These are phyloP conservation scores for Botryosphaeria dothidea DNA, from an alignment of 2,329 filamentous ascomycete genomes.

Conservation along the genomic window DNA sequence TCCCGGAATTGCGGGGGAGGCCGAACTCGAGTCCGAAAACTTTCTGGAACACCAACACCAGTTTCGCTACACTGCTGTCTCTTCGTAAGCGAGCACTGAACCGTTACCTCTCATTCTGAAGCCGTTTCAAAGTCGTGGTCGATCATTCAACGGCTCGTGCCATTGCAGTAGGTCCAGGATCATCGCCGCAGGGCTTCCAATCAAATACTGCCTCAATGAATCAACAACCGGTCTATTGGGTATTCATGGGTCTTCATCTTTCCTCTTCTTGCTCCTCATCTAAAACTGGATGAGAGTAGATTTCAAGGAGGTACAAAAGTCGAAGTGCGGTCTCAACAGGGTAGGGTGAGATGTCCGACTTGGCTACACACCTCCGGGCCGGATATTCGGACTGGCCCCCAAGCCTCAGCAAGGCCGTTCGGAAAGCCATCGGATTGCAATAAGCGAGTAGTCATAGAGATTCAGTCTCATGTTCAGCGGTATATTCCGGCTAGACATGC, in stretches of 20 bases:
- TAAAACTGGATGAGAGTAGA: background rate
- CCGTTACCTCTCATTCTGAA: background rate
- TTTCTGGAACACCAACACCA: constrained; percentile 1
- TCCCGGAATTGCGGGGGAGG: constrained; percentile 12
- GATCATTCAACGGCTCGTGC: background rate
- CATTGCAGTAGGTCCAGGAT: background rate
- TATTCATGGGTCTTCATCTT: background rate
- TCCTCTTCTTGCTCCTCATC: background rate
- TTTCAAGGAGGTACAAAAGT: background rate
- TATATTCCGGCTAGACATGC: background rate
- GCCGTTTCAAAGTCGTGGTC: background rate
- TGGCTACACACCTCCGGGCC: constrained; percentile 4
- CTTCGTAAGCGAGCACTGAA: background rate
- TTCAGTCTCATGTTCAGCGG: background rate
- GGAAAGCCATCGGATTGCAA: background rate
- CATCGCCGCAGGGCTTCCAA: background rate
- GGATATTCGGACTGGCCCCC: background rate
- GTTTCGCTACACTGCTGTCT: background rate
- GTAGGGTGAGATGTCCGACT: background rate
- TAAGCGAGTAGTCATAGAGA: background rate
- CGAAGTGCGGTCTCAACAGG: background rate
- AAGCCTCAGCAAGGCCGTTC: background rate
- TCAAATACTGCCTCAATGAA: background rate
- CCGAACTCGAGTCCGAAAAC: constrained; percentile 4
- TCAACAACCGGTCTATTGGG: too few relatives aligned